Percentiles rank a stretch among this genome's conserved stretches.
Evolutionary conservation across 306 rosid genomes (phyloP).

Genomic region (Cucumis melo): DNA sequence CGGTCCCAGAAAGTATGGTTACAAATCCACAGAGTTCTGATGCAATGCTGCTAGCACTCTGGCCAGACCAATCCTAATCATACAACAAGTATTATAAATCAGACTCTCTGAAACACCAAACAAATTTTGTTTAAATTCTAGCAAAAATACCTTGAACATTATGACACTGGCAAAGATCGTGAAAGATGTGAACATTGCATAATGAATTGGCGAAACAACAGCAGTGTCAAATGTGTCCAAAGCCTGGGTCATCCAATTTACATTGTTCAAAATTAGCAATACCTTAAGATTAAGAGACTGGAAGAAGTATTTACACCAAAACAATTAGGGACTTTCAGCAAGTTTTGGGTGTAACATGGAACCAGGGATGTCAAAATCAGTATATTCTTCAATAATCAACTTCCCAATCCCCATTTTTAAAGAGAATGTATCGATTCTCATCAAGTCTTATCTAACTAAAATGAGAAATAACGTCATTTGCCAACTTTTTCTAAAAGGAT

Average conservation of each 20-base stretch:
- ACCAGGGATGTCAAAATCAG: background rate
- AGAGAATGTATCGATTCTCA: background rate
- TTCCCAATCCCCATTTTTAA: background rate
- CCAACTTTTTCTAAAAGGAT: background rate
- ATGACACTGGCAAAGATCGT: constrained; percentile 82
- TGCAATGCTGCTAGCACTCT: constrained; percentile 66
- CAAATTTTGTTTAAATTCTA: background rate
- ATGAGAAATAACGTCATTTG: background rate
- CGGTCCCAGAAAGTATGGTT: constrained; percentile 77
- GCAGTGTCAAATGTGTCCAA: constrained; percentile 81
- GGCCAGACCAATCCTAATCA: constrained; percentile 74
- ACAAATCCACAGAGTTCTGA: constrained; percentile 84
- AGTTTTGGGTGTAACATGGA: background rate
- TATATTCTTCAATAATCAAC: background rate
- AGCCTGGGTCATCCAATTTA: constrained; percentile 37
- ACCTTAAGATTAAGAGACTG: background rate
- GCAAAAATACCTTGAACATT: constrained; percentile 68
- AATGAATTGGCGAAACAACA: constrained; percentile 77
- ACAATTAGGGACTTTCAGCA: background rate
- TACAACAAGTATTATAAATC: background rate
- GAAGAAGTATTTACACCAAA: background rate
- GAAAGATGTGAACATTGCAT: constrained; percentile 79
- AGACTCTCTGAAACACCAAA: background rate
- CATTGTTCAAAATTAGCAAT: background rate
- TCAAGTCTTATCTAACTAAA: background rate